Conservation (phyloP, 495 filamentous ascomycete genomes). For the Neurospora cerealis region DNA sequence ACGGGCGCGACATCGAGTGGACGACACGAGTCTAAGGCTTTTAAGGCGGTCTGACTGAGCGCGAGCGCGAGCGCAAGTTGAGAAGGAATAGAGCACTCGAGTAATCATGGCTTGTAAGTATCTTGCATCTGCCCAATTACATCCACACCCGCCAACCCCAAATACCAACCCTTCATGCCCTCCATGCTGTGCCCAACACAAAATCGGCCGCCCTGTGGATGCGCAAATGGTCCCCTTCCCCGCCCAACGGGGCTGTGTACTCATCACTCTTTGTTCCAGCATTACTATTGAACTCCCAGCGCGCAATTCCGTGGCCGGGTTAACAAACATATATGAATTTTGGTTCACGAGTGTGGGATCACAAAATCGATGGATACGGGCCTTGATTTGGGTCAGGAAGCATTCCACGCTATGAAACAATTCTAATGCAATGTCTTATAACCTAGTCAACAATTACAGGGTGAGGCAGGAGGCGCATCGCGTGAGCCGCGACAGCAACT, state of each 20-base stretch:
- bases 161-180: not conserved
- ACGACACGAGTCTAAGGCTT: not conserved
- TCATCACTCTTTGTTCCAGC: not conserved
- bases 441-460: slow-evolving; percentile 25
- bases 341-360: not conserved
- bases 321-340: not conserved
- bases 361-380: not conserved
- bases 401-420: not conserved
- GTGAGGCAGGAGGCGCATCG: slow-evolving; percentile 24
- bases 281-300: not conserved
- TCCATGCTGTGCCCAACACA: not conserved
- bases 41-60: not conserved
- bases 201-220: not conserved
- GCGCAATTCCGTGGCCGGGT: not conserved
- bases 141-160: not conserved
- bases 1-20: not conserved
- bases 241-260: not conserved
- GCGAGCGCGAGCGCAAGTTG: not conserved
- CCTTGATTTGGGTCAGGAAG: not conserved
- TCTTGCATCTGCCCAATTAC: not conserved
- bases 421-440: slow-evolving; percentile 21
- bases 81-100: not conserved
- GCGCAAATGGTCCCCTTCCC: not conserved
- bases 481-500: slow-evolving; percentile 16
- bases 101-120: not conserved